Base-by-base conservation (phyloP, 805 yeast species). In the Brettanomyces anomalus region DNA sequence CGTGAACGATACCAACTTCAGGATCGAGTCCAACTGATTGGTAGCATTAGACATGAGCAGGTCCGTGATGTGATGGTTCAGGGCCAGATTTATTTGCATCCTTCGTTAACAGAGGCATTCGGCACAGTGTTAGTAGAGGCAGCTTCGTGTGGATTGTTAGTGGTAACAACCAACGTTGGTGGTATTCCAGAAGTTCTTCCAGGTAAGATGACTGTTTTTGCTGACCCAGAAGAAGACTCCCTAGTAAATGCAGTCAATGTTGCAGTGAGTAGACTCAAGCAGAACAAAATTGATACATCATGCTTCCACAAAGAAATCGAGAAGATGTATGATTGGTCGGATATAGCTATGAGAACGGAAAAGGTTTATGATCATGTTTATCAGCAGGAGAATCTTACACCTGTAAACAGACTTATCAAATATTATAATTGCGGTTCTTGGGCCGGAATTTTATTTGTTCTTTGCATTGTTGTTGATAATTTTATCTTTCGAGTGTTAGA, bases 131-230 rank as follows among this genome's bases (percentile, higher is more conserved):
- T 93, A 10, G 96, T 93, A 0, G 99, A 93, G 58, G 99, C 99
- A 0, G 98, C 97, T 0, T 83, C 95, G 1, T 93, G 97, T 67
- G 97, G 97, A 0, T 61, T 93, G 32, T 70, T 85, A 16, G 96
- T 93, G 2, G 98, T 93, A 0, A 88, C 97, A 0, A 93, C 99
- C 0, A 78, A 79, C 45, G 98, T 93, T 0, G 99, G 99, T 11
- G 99, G 98, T 4, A 89, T 93, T 33, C 97, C 97, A 0, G 99
- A 93, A 57, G 97, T 93, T 4, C 63, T 93, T 33, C 99, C 98
- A 0, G 71, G 72, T 19, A 85, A 88, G 54, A 93, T 93, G 97
- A 88, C 95, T 1, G 82, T 83, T 1, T 93, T 85, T 61, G 89
- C 97, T 0, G 72, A 79, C 14, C 95, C 97, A 0, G 85, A 90